Percentiles rank a stretch among this genome's conserved stretches.
Conservation (phyloP, 352 stramenopile species). For the Phytopythium kandeliae region DNA sequence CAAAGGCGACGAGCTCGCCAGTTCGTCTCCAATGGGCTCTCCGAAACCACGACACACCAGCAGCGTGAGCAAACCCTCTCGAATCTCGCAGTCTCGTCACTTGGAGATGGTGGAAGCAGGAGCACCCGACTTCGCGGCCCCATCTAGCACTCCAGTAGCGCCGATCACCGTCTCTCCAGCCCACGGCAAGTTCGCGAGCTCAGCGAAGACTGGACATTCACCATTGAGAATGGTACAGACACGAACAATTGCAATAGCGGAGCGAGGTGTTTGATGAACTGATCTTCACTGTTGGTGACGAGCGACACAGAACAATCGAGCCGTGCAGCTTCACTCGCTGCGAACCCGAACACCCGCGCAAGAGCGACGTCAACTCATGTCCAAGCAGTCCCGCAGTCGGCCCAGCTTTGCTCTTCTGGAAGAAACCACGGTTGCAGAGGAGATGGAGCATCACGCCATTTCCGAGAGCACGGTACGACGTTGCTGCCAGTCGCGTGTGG, state of each 20-base stretch:
- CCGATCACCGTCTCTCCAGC: no score
- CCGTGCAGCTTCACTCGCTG: conserved; percentile 1
- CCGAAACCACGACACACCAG: background rate
- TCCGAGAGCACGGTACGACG: background rate
- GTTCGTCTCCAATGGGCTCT: background rate
- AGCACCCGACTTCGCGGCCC: no score
- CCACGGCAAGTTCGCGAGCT: background rate
- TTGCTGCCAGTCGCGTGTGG: background rate
- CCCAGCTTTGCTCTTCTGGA: conserved; percentile 2
- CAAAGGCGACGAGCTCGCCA: conserved; percentile 7
- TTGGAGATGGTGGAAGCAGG: no score
- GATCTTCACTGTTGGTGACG: background rate
- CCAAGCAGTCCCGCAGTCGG: conserved; percentile 1
- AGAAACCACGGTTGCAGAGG: background rate
- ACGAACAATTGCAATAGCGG: no score
- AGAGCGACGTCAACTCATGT: conserved; percentile 6
- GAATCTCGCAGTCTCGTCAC: background rate
- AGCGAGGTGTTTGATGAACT: no score
- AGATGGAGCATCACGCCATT: background rate
- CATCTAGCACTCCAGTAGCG: no score
- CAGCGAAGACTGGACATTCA: background rate
- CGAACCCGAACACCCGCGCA: conserved; percentile 13
- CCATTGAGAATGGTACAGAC: background rate
- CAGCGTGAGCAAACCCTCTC: no score
- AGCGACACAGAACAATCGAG: background rate